Evolutionary conservation across 2,329 filamentous ascomycete species (phyloP), one percentile per base, ranked within the genome.

Genomic region (Cytospora schulzeri): DNA sequence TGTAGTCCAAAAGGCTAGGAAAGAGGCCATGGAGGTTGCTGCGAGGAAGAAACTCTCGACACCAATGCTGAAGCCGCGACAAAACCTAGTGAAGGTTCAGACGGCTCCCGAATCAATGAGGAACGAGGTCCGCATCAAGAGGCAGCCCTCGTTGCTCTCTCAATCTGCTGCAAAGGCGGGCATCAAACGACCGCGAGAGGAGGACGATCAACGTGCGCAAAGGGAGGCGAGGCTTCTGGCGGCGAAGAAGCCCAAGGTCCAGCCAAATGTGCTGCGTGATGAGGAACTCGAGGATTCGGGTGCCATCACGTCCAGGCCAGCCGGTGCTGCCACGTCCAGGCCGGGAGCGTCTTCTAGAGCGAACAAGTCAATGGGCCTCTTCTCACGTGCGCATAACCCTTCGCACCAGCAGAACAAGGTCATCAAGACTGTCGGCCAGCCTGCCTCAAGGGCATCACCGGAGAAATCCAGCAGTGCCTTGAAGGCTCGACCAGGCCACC

Each of bases 21-120:
- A 84, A 56, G 84, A 89, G 70, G 83, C 83, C 7, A 80, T 78
- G 55, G 83, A 87, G 69, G 83, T 86, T 52, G 77, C 76, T 60
- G 78, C 73, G 41, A 80, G 83, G 68, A 79, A 81, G 60, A 76
- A 77, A 35, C 75, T 86, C 38, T 55, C 60, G 3, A 29, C 58
- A 7, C 60, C 64, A n/a, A 22, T 50, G 2, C 17, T 56, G 60
- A 22, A 45, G 22, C 52, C 41, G 26, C 45, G 38, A 28, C 26
- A 28, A 5, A 26, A 56, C 50, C 41, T 62, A 28, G 60, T 54
- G 8, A 77, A 79, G 68, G 78, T 88, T 52, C 73, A 65, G 24
- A 77, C 76, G 54, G 84, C 86, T 0, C 86, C 86, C 8, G 70
- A 76, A 1, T 79, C 78, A 58, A 85, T 88, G 84, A 71, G 85